These are phyloP conservation scores for Aspergillus floridensis DNA, from an alignment of 2,329 filamentous ascomycete genomes.

Conservation along the genomic window DNA sequence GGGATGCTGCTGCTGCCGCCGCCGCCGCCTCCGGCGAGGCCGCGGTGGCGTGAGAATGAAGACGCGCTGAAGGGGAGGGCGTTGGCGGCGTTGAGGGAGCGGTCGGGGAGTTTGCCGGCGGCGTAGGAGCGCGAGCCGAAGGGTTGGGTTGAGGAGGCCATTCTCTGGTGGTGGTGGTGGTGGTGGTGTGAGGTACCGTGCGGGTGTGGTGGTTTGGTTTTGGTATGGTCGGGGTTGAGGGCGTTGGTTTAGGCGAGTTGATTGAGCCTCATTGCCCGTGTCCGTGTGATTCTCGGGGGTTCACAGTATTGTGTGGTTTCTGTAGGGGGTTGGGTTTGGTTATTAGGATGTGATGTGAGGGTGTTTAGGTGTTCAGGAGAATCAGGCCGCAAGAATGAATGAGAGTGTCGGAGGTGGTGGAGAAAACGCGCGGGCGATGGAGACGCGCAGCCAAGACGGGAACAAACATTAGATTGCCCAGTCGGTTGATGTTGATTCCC, in stretches of 20 bases:
- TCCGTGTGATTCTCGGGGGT: not conserved
- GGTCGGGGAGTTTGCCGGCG: slow-evolving; percentile 54
- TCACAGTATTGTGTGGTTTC: not conserved
- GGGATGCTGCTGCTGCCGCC: slow-evolving; percentile 19
- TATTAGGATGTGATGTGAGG: no score
- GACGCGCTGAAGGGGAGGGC: slow-evolving; percentile 45
- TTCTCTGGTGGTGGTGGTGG: slow-evolving; percentile 22
- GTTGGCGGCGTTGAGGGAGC: slow-evolving; percentile 40
- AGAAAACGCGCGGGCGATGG: not conserved
- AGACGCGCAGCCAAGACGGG: not conserved
- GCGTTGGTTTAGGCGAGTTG: not conserved
- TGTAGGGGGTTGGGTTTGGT: no score
- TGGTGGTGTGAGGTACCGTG: not conserved
- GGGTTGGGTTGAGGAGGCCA: slow-evolving; percentile 55
- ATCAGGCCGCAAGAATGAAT: not conserved
- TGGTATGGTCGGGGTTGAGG: not conserved
- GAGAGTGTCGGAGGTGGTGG: not conserved
- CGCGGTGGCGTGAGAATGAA: slow-evolving; percentile 43
- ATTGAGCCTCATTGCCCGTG: not conserved
- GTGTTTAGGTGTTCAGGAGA: not conserved
- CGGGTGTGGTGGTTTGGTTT: not conserved
- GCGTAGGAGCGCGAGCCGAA: slow-evolving; percentile 56
- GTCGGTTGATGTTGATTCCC: no score
- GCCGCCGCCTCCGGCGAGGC: slow-evolving; percentile 34
- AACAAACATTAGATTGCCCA: not conserved